Base-by-base conservation (phyloP, 1,284 basidiomycete species). In the Blastosporella zonata region DNA sequence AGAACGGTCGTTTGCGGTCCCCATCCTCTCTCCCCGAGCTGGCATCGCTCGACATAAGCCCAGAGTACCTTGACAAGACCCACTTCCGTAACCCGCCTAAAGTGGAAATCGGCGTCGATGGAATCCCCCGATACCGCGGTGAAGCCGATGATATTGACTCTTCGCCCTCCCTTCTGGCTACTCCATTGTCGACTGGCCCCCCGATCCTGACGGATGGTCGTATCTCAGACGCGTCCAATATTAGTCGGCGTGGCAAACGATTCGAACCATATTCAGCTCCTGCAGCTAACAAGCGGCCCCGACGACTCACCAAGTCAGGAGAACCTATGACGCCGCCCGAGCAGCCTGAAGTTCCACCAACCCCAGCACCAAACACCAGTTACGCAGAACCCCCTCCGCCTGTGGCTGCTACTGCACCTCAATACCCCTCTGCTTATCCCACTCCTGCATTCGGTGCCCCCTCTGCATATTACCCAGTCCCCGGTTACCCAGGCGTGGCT, bases 1-100 rank as follows among this genome's bases (percentile, higher is more conserved):
- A 91, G 43, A 81, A 84, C 48, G 93, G 92, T 17, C 85, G 92
- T 25, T 79, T 98, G 6, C 82, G 93, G 25, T 79, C 90, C 0
- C 95, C 95, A 0, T 95, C 93, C 0, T 89, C 89, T 1, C 76
- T 96, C 0, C 90, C 93, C 0, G 94, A 97, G 66, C 78, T 98
- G 23, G 84, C 86, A 0, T 79, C 88, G 0, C 76, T 98, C 27
- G 84, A 89, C 52, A 96, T 97, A 64, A 87, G 84, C 56, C 86
- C 89, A 18, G 90, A 93, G 58, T 94, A 94, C 58, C 79, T 97
- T 43, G 87, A 93, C 67, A 91, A 91, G 66, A 88, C 87, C 1
- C 91, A 94, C 62, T 96, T 96, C 62, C 79, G 93, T 23, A 90
- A 90, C 62, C 90, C 93, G 2, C 92, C 93, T 21, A 86, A 91